These are phyloP conservation scores for Zelonia costaricensis DNA, from an alignment of 208 protist species.

Conservation along the genomic window DNA sequence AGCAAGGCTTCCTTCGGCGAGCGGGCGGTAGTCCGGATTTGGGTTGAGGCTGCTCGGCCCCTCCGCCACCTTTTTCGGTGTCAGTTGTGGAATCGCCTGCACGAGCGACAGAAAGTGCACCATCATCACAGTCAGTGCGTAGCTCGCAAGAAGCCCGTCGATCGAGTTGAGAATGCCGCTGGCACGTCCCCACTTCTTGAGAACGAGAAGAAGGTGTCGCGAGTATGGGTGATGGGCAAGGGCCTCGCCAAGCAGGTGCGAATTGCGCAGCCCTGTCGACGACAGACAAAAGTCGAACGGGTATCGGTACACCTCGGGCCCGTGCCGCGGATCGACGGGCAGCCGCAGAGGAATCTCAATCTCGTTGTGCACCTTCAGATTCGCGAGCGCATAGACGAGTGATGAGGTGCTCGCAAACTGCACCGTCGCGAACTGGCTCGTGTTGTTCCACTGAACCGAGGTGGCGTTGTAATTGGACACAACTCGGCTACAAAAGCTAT, in stretches of 20 bases:
- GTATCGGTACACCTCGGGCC: slow-evolving; percentile 85
- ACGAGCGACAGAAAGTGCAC: slow-evolving; percentile 79
- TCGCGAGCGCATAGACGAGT: slow-evolving; percentile 69
- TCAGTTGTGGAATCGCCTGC: slow-evolving; percentile 59
- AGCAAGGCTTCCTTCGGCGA: slow-evolving; percentile 28
- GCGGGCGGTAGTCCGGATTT: slow-evolving; percentile 54
- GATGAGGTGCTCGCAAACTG: slow-evolving; percentile 68
- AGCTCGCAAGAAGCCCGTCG: slow-evolving; percentile 88
- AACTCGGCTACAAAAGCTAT: slow-evolving; percentile 50
- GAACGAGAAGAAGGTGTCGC: slow-evolving; percentile 73
- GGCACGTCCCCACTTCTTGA: slow-evolving; percentile 87
- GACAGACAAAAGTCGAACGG: slow-evolving; percentile 92
- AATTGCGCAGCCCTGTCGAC: slow-evolving; percentile 83
- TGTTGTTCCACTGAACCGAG: slow-evolving; percentile 77
- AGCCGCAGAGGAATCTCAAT: slow-evolving; percentile 82
- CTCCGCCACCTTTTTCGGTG: slow-evolving; percentile 30
- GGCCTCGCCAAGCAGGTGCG: slow-evolving; percentile 71
- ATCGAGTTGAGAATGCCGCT: slow-evolving; percentile 86
- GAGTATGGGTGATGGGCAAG: slow-evolving; percentile 72
- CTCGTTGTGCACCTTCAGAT: slow-evolving; percentile 64
- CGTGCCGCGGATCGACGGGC: slow-evolving; percentile 74
- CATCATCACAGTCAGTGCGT: slow-evolving; percentile 87
- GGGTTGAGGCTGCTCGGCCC: slow-evolving; percentile 55
- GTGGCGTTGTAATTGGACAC: slow-evolving; percentile 60
- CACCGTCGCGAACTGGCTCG: slow-evolving; percentile 73